Evolutionary conservation across 345 rosid genomes (phyloP), one percentile per base, ranked within the genome.

Genomic region (Citrus medica): DNA sequence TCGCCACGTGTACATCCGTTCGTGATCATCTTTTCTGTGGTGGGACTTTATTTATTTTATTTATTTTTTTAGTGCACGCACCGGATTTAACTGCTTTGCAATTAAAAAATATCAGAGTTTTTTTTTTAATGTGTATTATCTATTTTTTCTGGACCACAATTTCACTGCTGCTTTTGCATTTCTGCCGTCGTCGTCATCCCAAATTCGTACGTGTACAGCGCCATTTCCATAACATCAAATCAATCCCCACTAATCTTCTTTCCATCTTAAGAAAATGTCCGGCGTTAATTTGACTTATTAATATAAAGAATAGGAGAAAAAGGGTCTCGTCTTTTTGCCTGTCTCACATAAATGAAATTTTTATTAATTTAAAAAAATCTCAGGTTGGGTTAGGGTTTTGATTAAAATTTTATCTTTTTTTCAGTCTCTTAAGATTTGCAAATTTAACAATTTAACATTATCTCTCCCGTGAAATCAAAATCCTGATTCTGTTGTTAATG

Each of bases 91-190:
- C 66, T 24, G 56, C 56, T 67, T 40, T 28, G 69, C 69, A 56
- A 5, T n/a, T 73, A 17, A 40, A 65, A 71, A 59, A 71, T 76
- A 77, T 77, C 79, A 13, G 38, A 33, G 40, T 51, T 37, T 37
- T 37, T 35, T 37, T 37, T 37, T 17, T 4, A 51, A 51, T 17
- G 19, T 4, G 19, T 53, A 14, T 24, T 61, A 22, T 46, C 59
- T 6, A 48, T n/a, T 2, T 2, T 28, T 13, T 42, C 7, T 30
- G 78, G 67, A 76, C 73, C 67, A 56, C 35, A 76, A 32, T 55
- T 33, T 51, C 66, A 37, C 53, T 56, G 30, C 25, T 58, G 62
- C 24, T 28, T 37, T 37, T 37, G 40, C 40, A 37, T 37, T 37
- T 7, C 9, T 7, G 40, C 40, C 40, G 17, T 19, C 33, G 9